These are phyloP conservation scores for Oryza nivara DNA, from an alignment of 176 grass and related monocot species.

Conservation along the genomic window DNA sequence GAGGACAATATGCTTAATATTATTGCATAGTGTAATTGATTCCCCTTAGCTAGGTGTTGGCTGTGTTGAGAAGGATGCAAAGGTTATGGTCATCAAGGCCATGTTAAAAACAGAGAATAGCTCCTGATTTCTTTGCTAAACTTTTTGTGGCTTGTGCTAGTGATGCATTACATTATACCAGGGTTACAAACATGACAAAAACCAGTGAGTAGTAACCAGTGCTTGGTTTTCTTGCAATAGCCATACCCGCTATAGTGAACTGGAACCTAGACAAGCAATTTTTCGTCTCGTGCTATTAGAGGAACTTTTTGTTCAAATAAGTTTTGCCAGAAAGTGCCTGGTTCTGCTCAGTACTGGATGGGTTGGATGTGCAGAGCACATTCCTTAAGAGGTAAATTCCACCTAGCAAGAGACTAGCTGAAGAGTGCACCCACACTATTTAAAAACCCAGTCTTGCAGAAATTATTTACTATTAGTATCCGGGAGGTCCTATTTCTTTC, in stretches of 20 bases:
- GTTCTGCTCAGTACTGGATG: background rate
- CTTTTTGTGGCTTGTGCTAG: background rate
- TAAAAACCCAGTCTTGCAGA: background rate
- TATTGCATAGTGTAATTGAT: background rate
- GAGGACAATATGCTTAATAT: background rate
- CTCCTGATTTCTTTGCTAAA: background rate
- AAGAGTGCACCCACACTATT: background rate
- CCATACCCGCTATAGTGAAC: background rate
- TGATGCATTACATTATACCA: background rate
- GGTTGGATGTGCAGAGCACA: background rate
- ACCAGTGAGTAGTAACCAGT: background rate
- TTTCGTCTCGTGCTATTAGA: background rate
- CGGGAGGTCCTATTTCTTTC: conserved; percentile 1
- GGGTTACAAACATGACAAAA: background rate
- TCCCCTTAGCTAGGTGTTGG: background rate
- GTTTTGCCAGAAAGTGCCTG: too few relatives aligned
- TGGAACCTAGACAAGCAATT: background rate
- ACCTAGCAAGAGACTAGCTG: background rate
- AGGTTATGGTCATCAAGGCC: background rate
- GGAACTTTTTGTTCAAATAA: background rate
- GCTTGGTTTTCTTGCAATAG: background rate
- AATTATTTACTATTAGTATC: conserved; percentile 2
- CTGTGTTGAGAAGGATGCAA: background rate
- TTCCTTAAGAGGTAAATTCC: background rate
- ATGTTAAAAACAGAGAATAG: background rate